Evolutionary conservation across 1,284 basidiomycete species (phyloP), one percentile per base, ranked within the genome.

Genomic region (Sutorius eximius): DNA sequence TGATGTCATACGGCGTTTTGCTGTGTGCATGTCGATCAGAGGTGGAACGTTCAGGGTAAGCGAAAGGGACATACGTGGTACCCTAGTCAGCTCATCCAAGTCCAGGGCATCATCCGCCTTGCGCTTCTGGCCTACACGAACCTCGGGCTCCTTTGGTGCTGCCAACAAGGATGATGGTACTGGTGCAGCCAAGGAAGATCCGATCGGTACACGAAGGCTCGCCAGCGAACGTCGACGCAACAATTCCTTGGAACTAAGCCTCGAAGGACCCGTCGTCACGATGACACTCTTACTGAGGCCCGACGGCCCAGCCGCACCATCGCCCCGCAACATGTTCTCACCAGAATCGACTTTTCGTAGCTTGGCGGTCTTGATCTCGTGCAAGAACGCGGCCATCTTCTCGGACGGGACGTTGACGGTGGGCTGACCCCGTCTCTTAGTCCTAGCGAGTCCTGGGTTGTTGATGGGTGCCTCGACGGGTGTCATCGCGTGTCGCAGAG

Each of bases 301-400:
- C 6, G 64, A 69, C 13, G 65, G 66, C 33, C 59, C 66, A 47
- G 56, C 61, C 9, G 49, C n/a, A n/a, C 60, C 56, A 27, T 58
- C 62, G 45, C 58, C 67, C 2, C 64, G 66, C 57, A 62, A 58
- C 12, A 13, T 41, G 40, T 57, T 65, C 34, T 22, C 1, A 22
- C 53, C 52, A 30, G 57, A 52, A 20, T 58, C 57, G 0, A 84
- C 79, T 66, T 80, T 87, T 58, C 80, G 77, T 51, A 91, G 63
- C 40, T 85, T 75, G 27, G 83, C 85, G 1, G 79, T 85, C 74
- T 89, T 91, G 78, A 91, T 82, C 68, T 91, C 89, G 13, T 73
- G 83, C 57, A 91, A 68, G 63, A 91, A 91, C 3, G 83, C 87
- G 0, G 85, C 85, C 86, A 91, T 90, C 66, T 89, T 88, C 58